Evolutionary conservation across 1,139 yeast species (phyloP).

Genomic region (Magnusiomyces tetraspermus): DNA sequence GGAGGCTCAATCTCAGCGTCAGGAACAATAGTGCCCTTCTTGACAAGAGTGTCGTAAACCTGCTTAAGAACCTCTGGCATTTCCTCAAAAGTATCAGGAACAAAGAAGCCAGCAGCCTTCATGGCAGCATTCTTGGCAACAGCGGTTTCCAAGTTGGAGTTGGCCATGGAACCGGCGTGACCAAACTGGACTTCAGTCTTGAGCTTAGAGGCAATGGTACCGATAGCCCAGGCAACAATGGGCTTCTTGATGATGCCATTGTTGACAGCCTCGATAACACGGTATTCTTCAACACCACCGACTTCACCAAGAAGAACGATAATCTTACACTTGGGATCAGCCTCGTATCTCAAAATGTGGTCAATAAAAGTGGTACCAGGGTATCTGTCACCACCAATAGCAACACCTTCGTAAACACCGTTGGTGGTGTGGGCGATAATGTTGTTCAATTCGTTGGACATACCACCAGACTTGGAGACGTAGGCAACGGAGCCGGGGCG

Average conservation of each 20-base stretch:
- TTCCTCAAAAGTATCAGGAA: constrained; percentile 41
- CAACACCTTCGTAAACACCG: constrained; percentile 42
- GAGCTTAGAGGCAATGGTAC: constrained; percentile 42
- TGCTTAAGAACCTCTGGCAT: constrained; percentile 35
- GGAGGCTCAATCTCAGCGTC: constrained; percentile 38
- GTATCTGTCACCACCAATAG: constrained; percentile 42
- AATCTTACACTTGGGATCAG: constrained; percentile 40
- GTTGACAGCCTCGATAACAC: constrained; percentile 41
- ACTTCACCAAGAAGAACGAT: constrained; percentile 40
- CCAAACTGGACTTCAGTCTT: constrained; percentile 43
- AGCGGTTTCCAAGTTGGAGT: constrained; percentile 40
- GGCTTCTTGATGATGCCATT: constrained; percentile 38
- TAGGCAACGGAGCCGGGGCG: constrained; percentile 42
- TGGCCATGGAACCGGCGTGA: constrained; percentile 42
- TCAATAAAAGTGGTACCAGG: constrained; percentile 43
- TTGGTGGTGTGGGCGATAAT: constrained; percentile 39
- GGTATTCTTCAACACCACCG: constrained; percentile 43
- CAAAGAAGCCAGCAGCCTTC: constrained; percentile 39
- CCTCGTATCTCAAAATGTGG: constrained; percentile 39
- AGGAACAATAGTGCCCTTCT: constrained; percentile 34
- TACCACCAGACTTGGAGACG: constrained; percentile 42
- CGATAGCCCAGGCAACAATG: constrained; percentile 43
- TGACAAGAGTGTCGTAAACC: constrained; percentile 34
- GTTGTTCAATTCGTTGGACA: constrained; percentile 42
- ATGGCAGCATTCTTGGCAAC: constrained; percentile 38